Percentiles rank a stretch among this genome's conserved stretches.
These are phyloP conservation scores for Arthrinium phaeospermum DNA, from an alignment of 2,329 filamentous ascomycete genomes.

Conservation along the genomic window DNA sequence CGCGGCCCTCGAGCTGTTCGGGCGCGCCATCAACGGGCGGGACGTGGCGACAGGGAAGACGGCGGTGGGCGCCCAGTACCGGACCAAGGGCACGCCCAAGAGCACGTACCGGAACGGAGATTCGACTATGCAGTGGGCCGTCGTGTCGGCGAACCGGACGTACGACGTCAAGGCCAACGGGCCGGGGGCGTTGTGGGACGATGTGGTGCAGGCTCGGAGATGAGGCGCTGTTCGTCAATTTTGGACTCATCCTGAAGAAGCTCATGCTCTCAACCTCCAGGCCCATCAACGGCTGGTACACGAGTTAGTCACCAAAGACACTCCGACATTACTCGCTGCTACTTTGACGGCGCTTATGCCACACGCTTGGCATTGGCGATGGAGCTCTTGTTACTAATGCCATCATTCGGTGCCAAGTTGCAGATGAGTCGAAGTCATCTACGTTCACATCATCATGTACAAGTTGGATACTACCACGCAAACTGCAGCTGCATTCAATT, in stretches of 20 bases:
- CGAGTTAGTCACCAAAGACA: background rate
- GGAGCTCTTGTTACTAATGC: too few relatives aligned
- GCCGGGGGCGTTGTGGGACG: constrained; percentile 37
- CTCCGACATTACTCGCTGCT: too few relatives aligned
- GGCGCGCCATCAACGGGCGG: constrained; percentile 50
- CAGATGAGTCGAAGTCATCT: too few relatives aligned
- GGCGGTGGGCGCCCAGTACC: constrained; percentile 32
- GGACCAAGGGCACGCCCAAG: constrained; percentile 44
- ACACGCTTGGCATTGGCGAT: too few relatives aligned
- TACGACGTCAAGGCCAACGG: constrained; percentile 39
- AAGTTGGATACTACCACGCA: too few relatives aligned
- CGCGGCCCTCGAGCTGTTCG: constrained; percentile 54
- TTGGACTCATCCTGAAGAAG: too few relatives aligned
- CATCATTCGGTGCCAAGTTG: too few relatives aligned
- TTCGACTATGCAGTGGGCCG: constrained; percentile 40
- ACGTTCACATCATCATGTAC: too few relatives aligned
- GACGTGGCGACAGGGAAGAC: constrained; percentile 56
- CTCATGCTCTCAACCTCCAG: too few relatives aligned
- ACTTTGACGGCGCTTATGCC: too few relatives aligned
- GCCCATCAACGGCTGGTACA: too few relatives aligned
- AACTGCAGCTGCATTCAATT: too few relatives aligned
- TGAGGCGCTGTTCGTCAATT: background rate
- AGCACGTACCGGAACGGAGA: constrained; percentile 54
- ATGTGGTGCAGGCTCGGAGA: background rate
- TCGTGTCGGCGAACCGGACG: constrained; percentile 38